Base-by-base conservation (phyloP, 805 yeast genomes). In the Wickerhamomyces bovis region DNA sequence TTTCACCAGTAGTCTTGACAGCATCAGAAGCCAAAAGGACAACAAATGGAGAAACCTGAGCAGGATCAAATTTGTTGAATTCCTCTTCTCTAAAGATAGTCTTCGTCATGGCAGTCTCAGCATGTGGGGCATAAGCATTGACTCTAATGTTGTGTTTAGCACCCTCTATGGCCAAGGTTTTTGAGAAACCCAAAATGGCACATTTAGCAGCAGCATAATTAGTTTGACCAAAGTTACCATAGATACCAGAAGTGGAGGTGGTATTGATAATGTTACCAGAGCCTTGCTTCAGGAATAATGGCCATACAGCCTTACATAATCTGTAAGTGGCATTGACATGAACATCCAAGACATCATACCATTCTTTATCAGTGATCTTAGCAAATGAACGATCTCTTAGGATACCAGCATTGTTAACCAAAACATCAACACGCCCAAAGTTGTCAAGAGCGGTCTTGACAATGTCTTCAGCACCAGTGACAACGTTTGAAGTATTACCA, bases 141-240 rank as follows among this genome's bases (percentile, higher is more conserved):
- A 81, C 90, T 59, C 75, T 73, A 56, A 92, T 89, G 62, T 83
- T 80, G 60, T 72, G 64, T 66, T 79, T 88, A 50, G 81, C 81
- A 60, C 99, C 99, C 71, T 92, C 99, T 54, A 87, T 75, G 25
- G 98, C 97, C 53, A 89, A 67, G 39, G 97, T 84, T 67, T 78
- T 81, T 38, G 96, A 77, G 56, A 92, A 77, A 16, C 96, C 96
- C 42, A 89, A 69, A 53, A 92, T 80, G 21, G 89, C 97, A 44
- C 86, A 80, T 71, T 92, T 92, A 41, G 98, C 97, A 28, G 97
- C 81, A 19, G 96, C 83, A 67, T 92, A 92, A 72, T 92, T 92
- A 38, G 97, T 88, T 71, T 92, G 99, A 44, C 99, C 99, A 70
- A 92, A 92, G 72, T 85, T 89, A 53, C 99, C 99, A 67, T 92